Evolutionary conservation across 345 rosid genomes (phyloP).

Genomic region (Populus simonii): DNA sequence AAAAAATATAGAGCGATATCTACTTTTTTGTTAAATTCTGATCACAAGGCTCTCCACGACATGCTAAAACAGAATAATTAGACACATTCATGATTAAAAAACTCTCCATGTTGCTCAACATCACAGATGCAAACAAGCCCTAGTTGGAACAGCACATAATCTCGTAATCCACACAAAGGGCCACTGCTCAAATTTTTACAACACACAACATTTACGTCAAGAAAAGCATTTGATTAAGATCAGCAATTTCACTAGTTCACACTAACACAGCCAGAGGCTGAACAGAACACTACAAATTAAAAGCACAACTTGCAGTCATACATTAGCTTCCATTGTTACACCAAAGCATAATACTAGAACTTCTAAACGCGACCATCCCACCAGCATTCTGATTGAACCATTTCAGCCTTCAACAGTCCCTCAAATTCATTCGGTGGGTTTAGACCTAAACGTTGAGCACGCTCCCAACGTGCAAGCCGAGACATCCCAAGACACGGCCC

Average conservation of each 20-base stretch:
- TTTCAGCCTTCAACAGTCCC: conserved; percentile 38
- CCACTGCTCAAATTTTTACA: background rate
- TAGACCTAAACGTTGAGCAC: conserved; percentile 58
- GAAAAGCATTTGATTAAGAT: background rate
- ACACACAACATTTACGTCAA: background rate
- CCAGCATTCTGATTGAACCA: conserved; percentile 44
- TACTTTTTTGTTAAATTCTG: background rate
- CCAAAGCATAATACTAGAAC: background rate
- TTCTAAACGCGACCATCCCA: conserved; percentile 48
- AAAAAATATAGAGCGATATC: background rate
- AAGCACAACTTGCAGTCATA: background rate
- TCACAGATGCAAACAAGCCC: no score
- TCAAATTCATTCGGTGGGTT: conserved; percentile 60
- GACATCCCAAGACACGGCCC: conserved; percentile 83
- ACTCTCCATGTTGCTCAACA: background rate
- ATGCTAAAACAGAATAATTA: background rate
- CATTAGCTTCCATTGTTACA: background rate
- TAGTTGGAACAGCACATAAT: background rate
- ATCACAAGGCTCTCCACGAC: background rate
- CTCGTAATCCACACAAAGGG: background rate
- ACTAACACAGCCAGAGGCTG: conserved; percentile 26
- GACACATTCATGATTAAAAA: background rate
- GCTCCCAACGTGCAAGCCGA: conserved; percentile 65
- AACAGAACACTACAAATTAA: background rate
- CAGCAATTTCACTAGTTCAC: background rate